Conservation (phyloP, 129 eudicot genomes). For the Lactuca sativa region DNA sequence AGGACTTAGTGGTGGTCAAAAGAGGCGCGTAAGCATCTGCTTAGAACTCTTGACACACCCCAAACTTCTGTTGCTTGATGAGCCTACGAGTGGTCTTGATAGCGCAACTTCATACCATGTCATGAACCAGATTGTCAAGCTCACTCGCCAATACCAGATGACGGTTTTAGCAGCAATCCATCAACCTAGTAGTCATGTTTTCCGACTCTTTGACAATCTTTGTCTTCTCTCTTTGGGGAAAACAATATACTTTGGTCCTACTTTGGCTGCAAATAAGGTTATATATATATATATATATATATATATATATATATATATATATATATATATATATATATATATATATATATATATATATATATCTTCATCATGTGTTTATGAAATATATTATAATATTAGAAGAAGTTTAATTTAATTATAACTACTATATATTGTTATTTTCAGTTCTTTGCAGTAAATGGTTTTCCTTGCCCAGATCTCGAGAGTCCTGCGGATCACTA, state of each 20-base stretch:
- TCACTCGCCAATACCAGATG: conserved; percentile 34
- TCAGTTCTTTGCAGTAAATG: conserved; percentile 58
- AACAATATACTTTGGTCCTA: conserved; percentile 55
- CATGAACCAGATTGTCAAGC: conserved; percentile 56
- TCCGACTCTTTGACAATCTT: conserved; percentile 48
- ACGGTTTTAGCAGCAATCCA: too few relatives aligned
- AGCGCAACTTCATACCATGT: conserved; percentile 73
- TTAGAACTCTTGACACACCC: conserved; percentile 29
- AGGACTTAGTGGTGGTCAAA: conserved; percentile 77
- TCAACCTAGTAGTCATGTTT: neutral
- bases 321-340: too few relatives aligned
- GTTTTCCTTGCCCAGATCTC: conserved; percentile 54
- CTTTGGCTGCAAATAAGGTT: conserved; percentile 50
- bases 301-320: too few relatives aligned
- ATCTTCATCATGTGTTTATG: neutral
- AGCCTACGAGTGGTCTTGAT: conserved; percentile 85
- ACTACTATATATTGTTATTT: neutral
- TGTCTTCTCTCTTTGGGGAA: conserved; percentile 61
- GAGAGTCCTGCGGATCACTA: conserved; percentile 67
- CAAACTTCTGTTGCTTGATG: conserved; percentile 67
- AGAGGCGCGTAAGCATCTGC: conserved; percentile 70
- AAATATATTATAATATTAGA: neutral
- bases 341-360: too few relatives aligned
- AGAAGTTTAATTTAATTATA: neutral
- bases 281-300: conserved; percentile 2